Percentiles rank a stretch among this genome's conserved stretches.
Evolutionary conservation across 352 stramenopile species (phyloP).

Genomic region (Lagenidium sp.): DNA sequence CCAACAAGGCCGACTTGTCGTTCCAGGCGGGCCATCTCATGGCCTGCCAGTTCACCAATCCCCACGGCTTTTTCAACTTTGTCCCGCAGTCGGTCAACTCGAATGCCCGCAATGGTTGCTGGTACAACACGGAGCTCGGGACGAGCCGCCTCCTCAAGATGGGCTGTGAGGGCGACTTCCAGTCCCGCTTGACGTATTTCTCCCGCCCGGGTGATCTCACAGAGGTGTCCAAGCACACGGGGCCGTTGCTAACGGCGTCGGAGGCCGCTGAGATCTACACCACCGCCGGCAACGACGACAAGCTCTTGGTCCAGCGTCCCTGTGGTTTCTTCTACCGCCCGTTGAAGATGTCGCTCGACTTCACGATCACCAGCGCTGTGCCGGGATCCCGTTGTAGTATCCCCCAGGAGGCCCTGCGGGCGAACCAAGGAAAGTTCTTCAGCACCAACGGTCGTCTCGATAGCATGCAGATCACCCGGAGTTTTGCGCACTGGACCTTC

Average conservation of each 20-base stretch:
- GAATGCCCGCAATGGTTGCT: conserved; percentile 26
- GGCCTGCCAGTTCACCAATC: conserved; percentile 26
- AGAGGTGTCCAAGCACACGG: conserved; percentile 11
- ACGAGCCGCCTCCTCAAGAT: conserved; percentile 24
- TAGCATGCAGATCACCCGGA: conserved; percentile 12
- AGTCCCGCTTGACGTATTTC: conserved; percentile 16
- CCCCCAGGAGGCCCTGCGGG: conserved; percentile 7
- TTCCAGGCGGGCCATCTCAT: conserved; percentile 24
- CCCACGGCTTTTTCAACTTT: conserved; percentile 30
- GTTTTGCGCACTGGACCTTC: conserved; percentile 21
- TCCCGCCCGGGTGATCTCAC: conserved; percentile 11
- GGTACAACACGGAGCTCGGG: conserved; percentile 24
- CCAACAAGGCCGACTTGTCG: conserved; percentile 9
- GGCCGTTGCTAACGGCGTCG: conserved; percentile 9
- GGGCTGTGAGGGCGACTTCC: conserved; percentile 17
- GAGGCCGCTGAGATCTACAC: conserved; percentile 16
- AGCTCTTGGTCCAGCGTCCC: conserved; percentile 10
- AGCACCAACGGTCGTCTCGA: conserved; percentile 3
- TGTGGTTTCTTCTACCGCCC: conserved; percentile 24
- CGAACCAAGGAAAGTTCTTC: conserved; percentile 16
- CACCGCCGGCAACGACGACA: conserved; percentile 13
- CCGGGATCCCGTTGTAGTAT: conserved; percentile 13
- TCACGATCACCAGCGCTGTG: conserved; percentile 11
- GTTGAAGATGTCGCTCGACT: conserved; percentile 28
- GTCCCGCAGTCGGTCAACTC: conserved; percentile 22